Evolutionary conservation across 306 rosid species (phyloP).

Genomic region (Luffa acutangula): DNA sequence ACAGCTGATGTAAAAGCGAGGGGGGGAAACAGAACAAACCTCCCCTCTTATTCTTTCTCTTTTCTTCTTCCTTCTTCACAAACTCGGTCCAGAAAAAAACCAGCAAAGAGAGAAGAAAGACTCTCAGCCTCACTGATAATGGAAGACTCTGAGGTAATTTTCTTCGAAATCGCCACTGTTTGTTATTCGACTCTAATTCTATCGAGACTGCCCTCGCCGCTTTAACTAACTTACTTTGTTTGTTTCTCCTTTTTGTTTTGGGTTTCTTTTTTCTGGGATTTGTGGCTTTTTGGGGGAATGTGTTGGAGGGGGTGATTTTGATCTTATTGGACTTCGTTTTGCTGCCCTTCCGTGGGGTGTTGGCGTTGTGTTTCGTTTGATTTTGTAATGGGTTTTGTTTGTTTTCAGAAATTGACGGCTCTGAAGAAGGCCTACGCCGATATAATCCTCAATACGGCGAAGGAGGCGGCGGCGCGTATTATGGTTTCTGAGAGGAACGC

Average conservation of each 20-base stretch:
- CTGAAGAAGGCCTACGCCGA: slow-evolving; percentile 82
- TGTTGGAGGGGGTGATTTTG: not conserved
- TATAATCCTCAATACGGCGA: slow-evolving; percentile 67
- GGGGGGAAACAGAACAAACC: slow-evolving; percentile 32
- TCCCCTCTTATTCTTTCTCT: slow-evolving; percentile 15
- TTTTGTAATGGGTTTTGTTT: slow-evolving; percentile 8
- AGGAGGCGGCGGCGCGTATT: slow-evolving; percentile 74
- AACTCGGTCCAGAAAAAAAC: slow-evolving; percentile 3
- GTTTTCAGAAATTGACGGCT: slow-evolving; percentile 65
- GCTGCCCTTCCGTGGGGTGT: not conserved
- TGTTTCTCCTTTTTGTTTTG: not conserved
- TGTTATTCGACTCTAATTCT: not conserved
- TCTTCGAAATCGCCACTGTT: not conserved
- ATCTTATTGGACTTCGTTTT: slow-evolving; percentile 17
- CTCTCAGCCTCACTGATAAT: not conserved
- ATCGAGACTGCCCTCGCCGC: not conserved
- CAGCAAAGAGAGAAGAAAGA: not conserved
- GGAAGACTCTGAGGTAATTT: slow-evolving; percentile 9
- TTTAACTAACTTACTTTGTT: not conserved
- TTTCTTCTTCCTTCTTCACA: not conserved
- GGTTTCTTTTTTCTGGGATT: not conserved
- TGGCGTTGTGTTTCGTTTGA: not conserved
- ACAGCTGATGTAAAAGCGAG: slow-evolving; percentile 18
- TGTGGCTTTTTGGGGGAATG: slow-evolving; percentile 8
- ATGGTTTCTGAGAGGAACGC: slow-evolving; percentile 64